Evolutionary conservation across 2,329 filamentous ascomycete genomes (phyloP).

Genomic region (Fragosphaeria purpurea): DNA sequence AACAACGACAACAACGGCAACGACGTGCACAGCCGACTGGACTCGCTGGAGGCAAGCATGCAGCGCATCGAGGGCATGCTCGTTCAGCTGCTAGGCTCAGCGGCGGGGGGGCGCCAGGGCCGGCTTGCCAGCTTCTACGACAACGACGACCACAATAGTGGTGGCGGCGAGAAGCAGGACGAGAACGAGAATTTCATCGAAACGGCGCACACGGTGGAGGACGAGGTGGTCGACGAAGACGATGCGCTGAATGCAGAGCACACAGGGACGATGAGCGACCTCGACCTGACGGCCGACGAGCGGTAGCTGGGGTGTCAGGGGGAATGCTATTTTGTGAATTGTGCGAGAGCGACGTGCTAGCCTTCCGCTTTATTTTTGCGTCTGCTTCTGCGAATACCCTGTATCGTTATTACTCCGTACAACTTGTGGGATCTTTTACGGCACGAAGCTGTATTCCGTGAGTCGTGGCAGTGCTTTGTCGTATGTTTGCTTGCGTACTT

Average conservation of each 20-base stretch:
- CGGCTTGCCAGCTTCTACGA: neutral
- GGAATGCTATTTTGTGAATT: too few species aligned
- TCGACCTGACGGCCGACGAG: constrained; percentile 12
- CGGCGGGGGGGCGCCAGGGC: neutral
- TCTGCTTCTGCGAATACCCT: too few species aligned
- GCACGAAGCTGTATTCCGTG: neutral
- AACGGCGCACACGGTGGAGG: neutral
- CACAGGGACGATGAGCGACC: constrained; percentile 13
- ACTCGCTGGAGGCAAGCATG: constrained; percentile 39
- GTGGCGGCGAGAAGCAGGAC: neutral
- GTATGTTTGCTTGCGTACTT: too few species aligned
- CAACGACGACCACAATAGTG: constrained; percentile 41
- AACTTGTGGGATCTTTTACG: too few species aligned
- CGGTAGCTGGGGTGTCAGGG: neutral
- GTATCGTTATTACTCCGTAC: too few species aligned
- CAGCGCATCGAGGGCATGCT: constrained; percentile 25
- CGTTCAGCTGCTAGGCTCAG: constrained; percentile 14
- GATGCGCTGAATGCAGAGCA: constrained; percentile 8
- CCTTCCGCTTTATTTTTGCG: neutral
- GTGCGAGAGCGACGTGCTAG: neutral
- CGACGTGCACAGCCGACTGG: constrained; percentile 34
- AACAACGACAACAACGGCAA: constrained; percentile 12
- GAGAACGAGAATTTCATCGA: neutral
- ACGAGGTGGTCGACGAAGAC: constrained; percentile 11
- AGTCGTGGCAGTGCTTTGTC: neutral